Base-by-base conservation (phyloP, 2,329 filamentous ascomycete genomes). In the Leptoxyphium fumago region DNA sequence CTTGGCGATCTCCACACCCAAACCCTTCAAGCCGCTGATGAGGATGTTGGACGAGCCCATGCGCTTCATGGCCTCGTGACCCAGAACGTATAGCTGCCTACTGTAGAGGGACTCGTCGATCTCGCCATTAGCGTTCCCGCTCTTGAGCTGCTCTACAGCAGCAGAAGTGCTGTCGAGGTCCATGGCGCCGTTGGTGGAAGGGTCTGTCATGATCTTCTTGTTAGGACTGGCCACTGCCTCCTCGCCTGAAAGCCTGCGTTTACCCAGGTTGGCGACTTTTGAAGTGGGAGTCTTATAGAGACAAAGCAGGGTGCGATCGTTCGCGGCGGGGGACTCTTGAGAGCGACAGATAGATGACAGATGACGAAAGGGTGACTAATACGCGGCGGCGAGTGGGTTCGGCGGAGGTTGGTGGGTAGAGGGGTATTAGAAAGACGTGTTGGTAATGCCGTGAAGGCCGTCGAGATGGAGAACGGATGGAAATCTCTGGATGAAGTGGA, bases 1-100 rank as follows among this genome's bases (percentile, higher is more conserved):
- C 75, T 98, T 98, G 59, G 91, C 89, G 56, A 98, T 91, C 68
- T 98, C 91, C 45, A 95, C 89, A 70, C 91, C 91, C 36, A 98
- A 76, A 42, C 91, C 91, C 64, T 91, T 89, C 53, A 96, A 71
- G 51, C 91, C 91, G 49, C 89, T 83, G 45, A 98, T 74, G 43
- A 98, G 82, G 47, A 98, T 77, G 61, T 96, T 93, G 44, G 91
- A 96, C 49, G 87, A 84, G 59, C 88, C 78, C 91, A 98, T 98
- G 59, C 91, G 87, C 74, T 94, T 96, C 91, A 98, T 98, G 52
- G 91, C 78, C 64, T 82, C 78, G 60, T 82, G 78, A 45, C 91
- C 78, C 45, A 82, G 74, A 45, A 82, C 78, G 56, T 82, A 82
- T 42, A 81, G 72, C 66, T 81, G 77, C 53, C 77, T 67, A 61